Base-by-base conservation (phyloP, 352 stramenopile species). In the Globisporangium ultimum region DNA sequence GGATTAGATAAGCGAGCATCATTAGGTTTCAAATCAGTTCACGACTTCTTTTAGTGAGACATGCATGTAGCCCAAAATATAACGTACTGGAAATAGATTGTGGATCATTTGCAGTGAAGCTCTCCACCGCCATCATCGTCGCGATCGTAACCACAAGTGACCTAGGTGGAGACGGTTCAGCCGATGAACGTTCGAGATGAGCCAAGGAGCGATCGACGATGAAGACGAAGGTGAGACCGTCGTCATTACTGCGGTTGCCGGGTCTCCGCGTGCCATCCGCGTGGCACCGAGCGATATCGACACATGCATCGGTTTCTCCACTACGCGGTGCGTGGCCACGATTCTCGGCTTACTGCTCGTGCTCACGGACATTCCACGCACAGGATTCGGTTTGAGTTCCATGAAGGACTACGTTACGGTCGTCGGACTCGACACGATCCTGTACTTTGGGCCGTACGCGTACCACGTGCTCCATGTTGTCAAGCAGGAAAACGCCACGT, bases 301-400 rank as follows among this genome's bases (percentile, higher is more conserved):
- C 34, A 34, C 53, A 0, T 67, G 17, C 34, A 63, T 83, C 3
- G 20, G 7, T 2, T 67, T 80, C 42, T 75, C 67, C 2, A 54
- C 59, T 15, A 22, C 63, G 11, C 67, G 68, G 17, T 72, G 52
- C 17, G 1, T 76, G 4, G 32, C 84, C 53, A 75, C 72, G 1
- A 7, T 77, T 0, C 15, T 83, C 11, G 63, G 63, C 15, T n/a
- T 88, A n/a, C 14, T 69, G 3, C 67, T 88, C 8, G 60, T 74
- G 1, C 17, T 68, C 14, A 78, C 76, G 5, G 78, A 88, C 32
- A 84, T 87, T n/a, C 76, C 74, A 15, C 74, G 78, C 12, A 78
- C 76, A 0, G 74, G 78, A 1, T 50, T 88, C 17, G 71, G 71
- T 1, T 55, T 82, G 17, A 47, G 32, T 14, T 62, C 48, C 15